phyloP scores from a whole-genome alignment of 495 filamentous ascomycete genomes.

The Daldinia childiae region DNA sequence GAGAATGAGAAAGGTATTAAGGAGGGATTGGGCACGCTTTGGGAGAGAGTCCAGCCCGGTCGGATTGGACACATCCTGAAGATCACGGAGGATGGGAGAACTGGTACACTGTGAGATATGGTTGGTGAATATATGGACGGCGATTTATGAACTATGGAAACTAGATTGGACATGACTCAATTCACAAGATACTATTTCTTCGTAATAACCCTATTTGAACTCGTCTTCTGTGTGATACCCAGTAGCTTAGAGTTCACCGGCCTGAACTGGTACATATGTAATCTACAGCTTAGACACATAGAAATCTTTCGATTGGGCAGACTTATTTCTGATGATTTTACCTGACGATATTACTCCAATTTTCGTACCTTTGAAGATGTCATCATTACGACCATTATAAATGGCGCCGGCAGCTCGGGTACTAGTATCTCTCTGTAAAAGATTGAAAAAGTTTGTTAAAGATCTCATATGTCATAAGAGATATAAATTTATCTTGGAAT shows the following conservation, averaged over 20 bases:
- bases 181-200: neutral
- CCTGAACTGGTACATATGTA: neutral
- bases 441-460: neutral
- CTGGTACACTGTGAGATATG: constrained; percentile 44
- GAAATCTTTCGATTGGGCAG: neutral
- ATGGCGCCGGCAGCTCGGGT: neutral
- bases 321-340: neutral
- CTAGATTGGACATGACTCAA: neutral
- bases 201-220: neutral
- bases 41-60: constrained; percentile 49
- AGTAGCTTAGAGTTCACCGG: neutral
- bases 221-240: neutral
- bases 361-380: neutral
- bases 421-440: neutral
- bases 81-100: constrained; percentile 47
- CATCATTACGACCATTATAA: neutral
- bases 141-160: neutral
- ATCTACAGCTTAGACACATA: neutral
- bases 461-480: neutral
- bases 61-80: constrained; percentile 47
- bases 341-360: neutral
- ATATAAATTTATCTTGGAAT: neutral
- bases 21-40: constrained; percentile 43
- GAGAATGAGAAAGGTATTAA: constrained; percentile 52
- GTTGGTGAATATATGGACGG: neutral